phyloP scores from a whole-genome alignment of 2,329 filamentous ascomycete genomes.

The Colletotrichum sp. region DNA sequence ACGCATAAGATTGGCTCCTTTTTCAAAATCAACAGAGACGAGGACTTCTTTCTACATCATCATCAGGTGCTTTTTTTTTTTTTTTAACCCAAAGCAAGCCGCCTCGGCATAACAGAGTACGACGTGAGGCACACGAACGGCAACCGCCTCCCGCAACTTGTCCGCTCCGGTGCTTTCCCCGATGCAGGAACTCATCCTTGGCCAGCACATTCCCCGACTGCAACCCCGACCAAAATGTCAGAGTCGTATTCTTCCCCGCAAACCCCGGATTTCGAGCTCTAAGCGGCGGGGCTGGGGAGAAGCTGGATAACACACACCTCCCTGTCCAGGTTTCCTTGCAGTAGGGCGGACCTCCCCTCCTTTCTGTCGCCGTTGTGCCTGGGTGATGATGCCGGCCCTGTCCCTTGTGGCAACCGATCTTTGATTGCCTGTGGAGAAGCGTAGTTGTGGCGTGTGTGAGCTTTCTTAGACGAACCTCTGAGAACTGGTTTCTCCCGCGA shows the following conservation, averaged over 20 bases:
- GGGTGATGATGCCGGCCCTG: not conserved
- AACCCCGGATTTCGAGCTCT: conserved; percentile 8
- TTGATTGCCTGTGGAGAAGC: not conserved
- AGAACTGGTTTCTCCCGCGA: not conserved
- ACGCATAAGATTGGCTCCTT: not conserved
- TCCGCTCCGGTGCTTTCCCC: not conserved
- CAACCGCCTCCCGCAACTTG: not conserved
- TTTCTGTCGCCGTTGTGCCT: not conserved
- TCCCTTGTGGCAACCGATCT: not conserved
- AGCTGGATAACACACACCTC: not conserved
- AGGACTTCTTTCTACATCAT: not conserved
- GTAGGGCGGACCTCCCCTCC: not conserved
- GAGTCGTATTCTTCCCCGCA: not conserved
- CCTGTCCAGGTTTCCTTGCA: not conserved
- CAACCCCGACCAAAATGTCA: not conserved
- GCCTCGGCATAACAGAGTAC: not conserved
- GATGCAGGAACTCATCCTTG: conserved; percentile 14
- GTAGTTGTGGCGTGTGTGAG: not conserved
- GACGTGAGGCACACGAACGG: not conserved
- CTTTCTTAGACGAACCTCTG: not conserved
- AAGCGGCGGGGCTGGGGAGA: not conserved
- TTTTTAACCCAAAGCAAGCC: not conserved
- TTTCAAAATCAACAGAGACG: not conserved
- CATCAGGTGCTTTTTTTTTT: not conserved
- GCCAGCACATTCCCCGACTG: not conserved